These are phyloP conservation scores for Trichomonas gallinae DNA, from an alignment of 208 protist species.

Conservation along the genomic window DNA sequence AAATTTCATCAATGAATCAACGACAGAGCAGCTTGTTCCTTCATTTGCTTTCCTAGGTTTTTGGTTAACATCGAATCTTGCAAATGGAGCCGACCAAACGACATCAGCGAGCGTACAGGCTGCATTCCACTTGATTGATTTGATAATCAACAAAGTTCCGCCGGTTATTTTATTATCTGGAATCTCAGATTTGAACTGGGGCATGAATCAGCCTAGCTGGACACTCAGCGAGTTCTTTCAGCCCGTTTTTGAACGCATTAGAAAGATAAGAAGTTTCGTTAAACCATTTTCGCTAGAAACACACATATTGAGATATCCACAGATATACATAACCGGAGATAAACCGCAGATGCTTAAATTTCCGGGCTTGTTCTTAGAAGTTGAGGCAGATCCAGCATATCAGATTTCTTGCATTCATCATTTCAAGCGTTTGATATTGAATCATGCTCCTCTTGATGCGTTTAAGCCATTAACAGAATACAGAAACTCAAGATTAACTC, in stretches of 20 bases:
- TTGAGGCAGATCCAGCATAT: not conserved
- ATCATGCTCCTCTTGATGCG: not conserved
- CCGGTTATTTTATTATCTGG: not conserved
- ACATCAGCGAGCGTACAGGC: not conserved
- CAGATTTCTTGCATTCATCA: not conserved
- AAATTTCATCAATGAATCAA: constrained; percentile 18
- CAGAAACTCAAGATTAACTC: not conserved
- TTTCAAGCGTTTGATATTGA: not conserved
- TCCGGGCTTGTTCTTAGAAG: not conserved
- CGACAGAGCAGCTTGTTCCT: not conserved
- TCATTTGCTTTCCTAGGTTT: not conserved
- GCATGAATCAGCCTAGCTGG: not conserved
- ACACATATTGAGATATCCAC: not conserved
- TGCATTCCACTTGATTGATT: not conserved
- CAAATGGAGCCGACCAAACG: not conserved
- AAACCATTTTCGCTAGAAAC: not conserved
- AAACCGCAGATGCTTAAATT: not conserved
- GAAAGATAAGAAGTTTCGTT: not conserved
- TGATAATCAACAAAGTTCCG: not conserved
- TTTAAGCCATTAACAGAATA: not conserved
- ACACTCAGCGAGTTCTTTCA: not conserved
- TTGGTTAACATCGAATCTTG: not conserved
- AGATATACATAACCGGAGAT: not conserved
- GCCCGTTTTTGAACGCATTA: not conserved
- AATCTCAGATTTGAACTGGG: not conserved